Evolutionary conservation across 1,284 basidiomycete species (phyloP), one percentile per base, ranked within the genome.

Genomic region (Golubevia sp.): DNA sequence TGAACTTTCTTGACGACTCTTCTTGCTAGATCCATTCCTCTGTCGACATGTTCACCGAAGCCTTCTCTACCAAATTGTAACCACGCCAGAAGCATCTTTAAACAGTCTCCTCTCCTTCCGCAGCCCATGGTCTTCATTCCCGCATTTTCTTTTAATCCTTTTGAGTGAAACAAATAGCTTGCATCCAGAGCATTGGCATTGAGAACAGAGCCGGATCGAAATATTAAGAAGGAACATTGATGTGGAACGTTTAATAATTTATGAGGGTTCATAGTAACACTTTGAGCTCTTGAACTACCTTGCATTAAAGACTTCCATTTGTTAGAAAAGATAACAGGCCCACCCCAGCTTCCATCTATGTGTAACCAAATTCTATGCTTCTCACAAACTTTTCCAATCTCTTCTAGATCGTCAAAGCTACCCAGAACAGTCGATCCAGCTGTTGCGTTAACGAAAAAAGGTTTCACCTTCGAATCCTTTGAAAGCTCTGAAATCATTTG

Each of bases 371-470:
- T 52, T 15, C 58, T 51, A 55, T 64, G 57, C 55, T 68, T 61
- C 27, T 71, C 51, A 56, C 82, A 83, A 2, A 84, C 55, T 1
- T 68, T 68, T 13, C 84, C 64, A 30, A 85, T 78, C 27, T 70
- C 72, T 8, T 64, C 56, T 18, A 85, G 68, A 2, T 83, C 74
- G 59, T 85, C 85, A 59, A 79, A 85, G 2, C 82, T 78, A 20
- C 85, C 85, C 5, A 83, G 65, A 5, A 86, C 85, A 0, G 85
- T 86, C 15, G 85, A 83, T 6, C 85, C 85, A 2, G 84, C 79
- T 1, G 85, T 86, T 7, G 84, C 84, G 60, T 85, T 85, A 73
- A 86, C 78, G 58, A 84, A 85, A 68, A 85, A 85, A 3, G 85
- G 85, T 4, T 18, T 15, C 15, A 38, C 59, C 25, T 25, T 54